Conservation (phyloP, 805 yeast species). For the Myxozyma kluyveri region DNA sequence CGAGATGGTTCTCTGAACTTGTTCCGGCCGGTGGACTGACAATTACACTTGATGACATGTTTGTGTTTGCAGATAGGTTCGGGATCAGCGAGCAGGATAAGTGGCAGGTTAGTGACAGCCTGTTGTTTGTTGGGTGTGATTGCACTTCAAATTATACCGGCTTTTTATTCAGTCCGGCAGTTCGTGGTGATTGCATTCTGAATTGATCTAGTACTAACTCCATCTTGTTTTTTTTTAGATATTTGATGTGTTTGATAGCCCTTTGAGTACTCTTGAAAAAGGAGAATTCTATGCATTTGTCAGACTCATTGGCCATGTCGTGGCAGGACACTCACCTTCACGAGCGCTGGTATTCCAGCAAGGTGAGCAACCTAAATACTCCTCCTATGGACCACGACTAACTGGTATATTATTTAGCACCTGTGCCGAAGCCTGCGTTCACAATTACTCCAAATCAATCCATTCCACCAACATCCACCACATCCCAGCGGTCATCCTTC, state of each 20-base stretch:
- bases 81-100: constrained; percentile 54
- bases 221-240: constrained; percentile 30
- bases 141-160: not conserved
- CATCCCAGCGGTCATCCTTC: constrained; percentile 1
- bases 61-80: constrained; percentile 74
- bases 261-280: constrained; percentile 60
- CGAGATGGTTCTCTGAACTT: constrained; percentile 90
- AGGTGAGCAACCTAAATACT: too few relatives aligned
- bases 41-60: constrained; percentile 73
- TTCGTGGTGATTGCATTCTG: not conserved
- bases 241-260: constrained; percentile 35
- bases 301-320: constrained; percentile 71
- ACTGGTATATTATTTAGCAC: constrained; percentile 4
- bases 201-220: not conserved
- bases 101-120: constrained; percentile 43
- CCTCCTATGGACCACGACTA: too few relatives aligned
- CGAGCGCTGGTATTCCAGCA: constrained; percentile 27
- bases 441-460: not conserved
- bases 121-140: not conserved
- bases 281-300: constrained; percentile 89
- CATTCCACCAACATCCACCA: not conserved
- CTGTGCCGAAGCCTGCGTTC: constrained; percentile 11
- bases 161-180: not conserved
- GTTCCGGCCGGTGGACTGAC: constrained; percentile 57
- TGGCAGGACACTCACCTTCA: constrained; percentile 42